These are phyloP conservation scores for Colletotrichum scovillei DNA, from an alignment of 2,329 filamentous ascomycete species.

Conservation along the genomic window DNA sequence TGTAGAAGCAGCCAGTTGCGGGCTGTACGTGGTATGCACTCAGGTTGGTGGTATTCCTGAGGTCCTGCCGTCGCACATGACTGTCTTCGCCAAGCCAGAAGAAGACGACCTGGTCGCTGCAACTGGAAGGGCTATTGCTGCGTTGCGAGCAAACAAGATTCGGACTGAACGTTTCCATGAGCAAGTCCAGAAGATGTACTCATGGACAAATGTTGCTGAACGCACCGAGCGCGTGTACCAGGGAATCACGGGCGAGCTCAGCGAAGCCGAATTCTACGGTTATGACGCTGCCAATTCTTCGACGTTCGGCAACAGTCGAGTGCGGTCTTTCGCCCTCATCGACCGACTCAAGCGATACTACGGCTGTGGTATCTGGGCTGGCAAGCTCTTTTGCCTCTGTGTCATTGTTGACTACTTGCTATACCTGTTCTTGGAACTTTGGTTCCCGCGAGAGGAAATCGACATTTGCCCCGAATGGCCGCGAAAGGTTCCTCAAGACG, in stretches of 20 bases:
- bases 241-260: constrained; percentile 87
- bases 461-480: constrained; percentile 95
- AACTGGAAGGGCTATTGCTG: constrained; percentile 88
- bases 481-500: constrained; percentile 67
- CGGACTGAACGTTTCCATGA: constrained; percentile 96
- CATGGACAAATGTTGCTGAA: constrained; percentile 94
- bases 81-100: constrained; percentile 94
- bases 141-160: constrained; percentile 86
- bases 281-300: constrained; percentile 73
- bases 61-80: constrained; percentile 96
- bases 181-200: constrained; percentile 98
- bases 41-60: constrained; percentile 97
- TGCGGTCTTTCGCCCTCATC: constrained; percentile 91
- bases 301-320: constrained; percentile 77
- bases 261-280: constrained; percentile 89
- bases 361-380: constrained; percentile 97
- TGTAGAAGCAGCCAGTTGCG: constrained; percentile 95
- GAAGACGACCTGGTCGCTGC: constrained; percentile 94
- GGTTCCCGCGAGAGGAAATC: constrained; percentile 85
- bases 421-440: constrained; percentile 88
- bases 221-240: constrained; percentile 96
- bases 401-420: constrained; percentile 94
- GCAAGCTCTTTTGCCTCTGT: constrained; percentile 95
- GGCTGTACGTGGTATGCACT: constrained; percentile 95
- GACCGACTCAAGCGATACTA: constrained; percentile 97